phyloP scores from a whole-genome alignment of 2,329 filamentous ascomycete genomes.

The Orbilia javanica region DNA sequence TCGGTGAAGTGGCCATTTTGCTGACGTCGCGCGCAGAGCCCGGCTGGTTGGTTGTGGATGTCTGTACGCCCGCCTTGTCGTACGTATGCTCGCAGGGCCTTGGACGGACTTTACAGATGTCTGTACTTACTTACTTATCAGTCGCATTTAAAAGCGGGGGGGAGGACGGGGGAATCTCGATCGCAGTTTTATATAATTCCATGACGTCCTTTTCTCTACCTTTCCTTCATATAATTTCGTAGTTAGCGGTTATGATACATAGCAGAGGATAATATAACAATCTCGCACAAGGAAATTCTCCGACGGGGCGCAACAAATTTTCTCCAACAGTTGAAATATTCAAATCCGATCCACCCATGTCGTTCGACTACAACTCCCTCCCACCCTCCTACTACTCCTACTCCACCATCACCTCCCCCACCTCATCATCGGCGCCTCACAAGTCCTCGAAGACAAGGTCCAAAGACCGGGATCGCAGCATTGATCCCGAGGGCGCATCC shows the following conservation, averaged over 20 bases:
- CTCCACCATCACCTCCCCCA: conserved; percentile 2
- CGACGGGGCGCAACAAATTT: conserved; percentile 38
- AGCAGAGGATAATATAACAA: background rate
- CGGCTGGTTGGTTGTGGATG: background rate
- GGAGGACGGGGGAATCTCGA: too few species aligned
- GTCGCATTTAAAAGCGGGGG: background rate
- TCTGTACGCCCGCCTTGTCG: background rate
- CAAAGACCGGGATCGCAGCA: conserved; percentile 30
- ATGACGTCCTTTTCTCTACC: background rate
- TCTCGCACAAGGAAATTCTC: background rate
- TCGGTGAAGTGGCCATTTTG: conserved; percentile 13
- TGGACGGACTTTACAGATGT: too few species aligned
- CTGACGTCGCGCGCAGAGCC: background rate
- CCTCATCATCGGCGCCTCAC: conserved; percentile 30
- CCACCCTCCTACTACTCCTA: conserved; percentile 27
- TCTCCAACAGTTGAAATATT: conserved; percentile 14
- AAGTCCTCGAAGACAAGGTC: conserved; percentile 46
- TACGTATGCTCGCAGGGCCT: conserved; percentile 1
- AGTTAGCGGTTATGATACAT: too few species aligned
- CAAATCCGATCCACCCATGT: conserved; percentile 11
- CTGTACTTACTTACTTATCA: background rate
- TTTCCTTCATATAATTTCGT: background rate
- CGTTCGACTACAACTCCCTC: conserved; percentile 29
- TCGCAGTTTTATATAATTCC: background rate
- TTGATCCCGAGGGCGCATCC: conserved; percentile 39